Evolutionary conservation across 352 stramenopile species (phyloP).

Genomic region (Pelagophyceae sp.): DNA sequence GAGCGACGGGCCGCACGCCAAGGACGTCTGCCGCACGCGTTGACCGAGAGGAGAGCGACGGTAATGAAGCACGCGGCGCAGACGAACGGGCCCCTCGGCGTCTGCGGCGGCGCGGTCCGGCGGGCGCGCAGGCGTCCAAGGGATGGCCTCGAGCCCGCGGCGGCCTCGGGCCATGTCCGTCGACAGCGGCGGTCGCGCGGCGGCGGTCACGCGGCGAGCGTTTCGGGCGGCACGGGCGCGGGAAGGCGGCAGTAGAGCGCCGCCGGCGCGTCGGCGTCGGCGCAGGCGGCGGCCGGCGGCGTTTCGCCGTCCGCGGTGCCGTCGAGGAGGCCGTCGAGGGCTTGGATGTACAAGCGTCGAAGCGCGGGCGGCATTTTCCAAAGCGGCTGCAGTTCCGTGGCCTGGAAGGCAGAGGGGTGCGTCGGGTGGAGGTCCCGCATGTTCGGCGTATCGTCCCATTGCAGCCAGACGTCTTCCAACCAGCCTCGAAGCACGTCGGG

Average conservation of each 20-base stretch:
- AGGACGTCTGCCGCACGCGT: too few relatives aligned
- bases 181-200: too few relatives aligned
- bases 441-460: background rate
- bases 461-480: background rate
- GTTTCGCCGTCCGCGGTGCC: background rate
- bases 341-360: background rate
- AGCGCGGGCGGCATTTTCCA: background rate
- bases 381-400: background rate
- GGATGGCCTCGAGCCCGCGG: too few relatives aligned
- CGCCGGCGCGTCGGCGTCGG: background rate
- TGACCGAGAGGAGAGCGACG: too few relatives aligned
- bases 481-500: background rate
- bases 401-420: background rate
- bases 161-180: too few relatives aligned
- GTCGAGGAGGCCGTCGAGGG: background rate
- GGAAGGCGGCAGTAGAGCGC: background rate
- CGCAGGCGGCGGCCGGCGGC: too few relatives aligned
- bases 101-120: too few relatives aligned
- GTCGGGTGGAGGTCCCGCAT: slow-evolving; percentile 10
- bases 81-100: too few relatives aligned
- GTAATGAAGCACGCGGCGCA: too few relatives aligned
- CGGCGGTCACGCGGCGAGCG: too few relatives aligned
- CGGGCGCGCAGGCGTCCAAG: too few relatives aligned
- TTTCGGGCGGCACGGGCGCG: background rate
- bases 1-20: too few relatives aligned